These are phyloP conservation scores for Pholiota adiposa DNA, from an alignment of 1,284 basidiomycete species.

Conservation along the genomic window DNA sequence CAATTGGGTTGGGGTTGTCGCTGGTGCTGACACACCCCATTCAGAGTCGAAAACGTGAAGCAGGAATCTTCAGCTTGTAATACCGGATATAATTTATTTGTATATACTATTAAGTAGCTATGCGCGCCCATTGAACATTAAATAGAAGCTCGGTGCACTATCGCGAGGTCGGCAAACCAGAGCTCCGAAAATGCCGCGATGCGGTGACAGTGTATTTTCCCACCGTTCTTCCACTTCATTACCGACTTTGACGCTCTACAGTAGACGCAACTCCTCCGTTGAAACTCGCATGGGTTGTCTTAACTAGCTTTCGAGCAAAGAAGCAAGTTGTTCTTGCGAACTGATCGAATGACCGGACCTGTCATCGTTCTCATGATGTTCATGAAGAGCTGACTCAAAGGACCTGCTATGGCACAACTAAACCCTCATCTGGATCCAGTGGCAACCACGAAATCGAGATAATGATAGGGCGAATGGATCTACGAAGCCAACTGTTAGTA, in stretches of 20 bases:
- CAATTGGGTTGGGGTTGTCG: constrained; percentile 74
- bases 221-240: too few species aligned
- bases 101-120: too few species aligned
- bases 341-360: constrained; percentile 1
- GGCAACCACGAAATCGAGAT: constrained; percentile 1
- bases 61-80: constrained; percentile 62
- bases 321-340: background rate
- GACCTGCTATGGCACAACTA: background rate
- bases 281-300: too few species aligned
- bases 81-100: too few species aligned
- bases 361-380: background rate
- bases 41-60: constrained; percentile 57
- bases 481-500: background rate
- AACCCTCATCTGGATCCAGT: background rate
- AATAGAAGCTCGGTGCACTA: too few species aligned
- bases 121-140: too few species aligned
- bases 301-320: background rate
- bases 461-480: background rate
- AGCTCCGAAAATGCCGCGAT: too few species aligned
- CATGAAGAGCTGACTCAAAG: background rate
- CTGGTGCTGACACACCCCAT: constrained; percentile 63
- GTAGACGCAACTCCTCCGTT: too few species aligned
- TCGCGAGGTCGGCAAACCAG: too few species aligned
- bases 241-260: too few species aligned
- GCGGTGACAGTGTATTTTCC: too few species aligned